Evolutionary conservation across 169 alveolate species (phyloP), one percentile per base, ranked within the genome.

Genomic region (Ichthyophthirius multifiliis): DNA sequence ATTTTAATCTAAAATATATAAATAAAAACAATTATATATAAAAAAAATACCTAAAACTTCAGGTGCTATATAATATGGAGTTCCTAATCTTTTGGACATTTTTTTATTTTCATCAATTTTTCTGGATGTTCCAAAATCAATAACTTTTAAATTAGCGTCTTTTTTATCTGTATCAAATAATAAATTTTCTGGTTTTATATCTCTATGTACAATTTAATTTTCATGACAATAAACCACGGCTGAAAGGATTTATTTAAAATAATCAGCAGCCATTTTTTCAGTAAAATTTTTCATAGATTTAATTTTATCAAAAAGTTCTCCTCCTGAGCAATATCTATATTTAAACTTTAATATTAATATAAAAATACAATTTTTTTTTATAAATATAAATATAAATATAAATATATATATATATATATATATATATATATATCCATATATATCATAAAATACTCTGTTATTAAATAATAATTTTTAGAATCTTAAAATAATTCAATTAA

Each of bases 181-280:
- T 23, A 92, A 47, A 80, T 92, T 92, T 87, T 93, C 97, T n/a
- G 97, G 97, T 75, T 93, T 93, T 48, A 93, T 77, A 83, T 93
- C 97, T 83, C 97, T 63, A 64, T 90, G 95, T 23, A 90, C 93
- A 31, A 94, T 91, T 13, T 88, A 80, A 41, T 89, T 82, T 80
- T 87, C 47, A 84, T 94, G 97, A 71, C 96, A 91, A 63, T 89
- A 91, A 32, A 84, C 88, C 5, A 93, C 95, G 13, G 95, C 97
- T 15, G 94, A 87, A 31, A 93, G 83, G 9, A 93, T 65, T 83
- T 93, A 83, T 75, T 90, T 76, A 88, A 93, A 90, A 39, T 90
- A 81, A 30, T 87, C 82, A 10, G 95, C 92, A 18, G 97, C 97
- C 48, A 76, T 82, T 20, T 75, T 79, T 80, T 93, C 97, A 47